phyloP scores from a whole-genome alignment of 23 red algal species.

The Agarophyton chilense region DNA sequence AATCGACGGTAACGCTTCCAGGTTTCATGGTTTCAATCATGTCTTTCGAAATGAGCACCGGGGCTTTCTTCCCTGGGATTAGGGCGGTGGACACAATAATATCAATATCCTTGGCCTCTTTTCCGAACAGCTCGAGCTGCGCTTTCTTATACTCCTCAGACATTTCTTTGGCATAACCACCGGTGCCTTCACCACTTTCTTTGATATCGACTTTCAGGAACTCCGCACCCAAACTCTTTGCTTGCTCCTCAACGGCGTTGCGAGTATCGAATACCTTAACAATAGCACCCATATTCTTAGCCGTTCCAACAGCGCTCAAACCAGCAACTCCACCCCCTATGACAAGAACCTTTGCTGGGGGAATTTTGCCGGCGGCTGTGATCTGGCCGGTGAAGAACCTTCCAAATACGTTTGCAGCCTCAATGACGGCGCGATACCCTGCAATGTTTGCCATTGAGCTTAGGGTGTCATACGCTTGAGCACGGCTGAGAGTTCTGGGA shows the following conservation, averaged over 20 bases:
- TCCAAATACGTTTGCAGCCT: conserved; percentile 72
- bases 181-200: conserved; percentile 69
- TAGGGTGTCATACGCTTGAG: conserved; percentile 75
- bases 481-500: conserved; percentile 61
- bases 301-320: conserved; percentile 54
- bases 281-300: conserved; percentile 66
- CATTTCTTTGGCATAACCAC: conserved; percentile 84
- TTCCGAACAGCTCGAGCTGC: conserved; percentile 47
- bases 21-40: conserved; percentile 69
- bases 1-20: conserved; percentile 73
- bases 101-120: conserved; percentile 55
- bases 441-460: conserved; percentile 75
- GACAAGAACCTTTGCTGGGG: conserved; percentile 68
- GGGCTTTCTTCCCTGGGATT: conserved; percentile 73
- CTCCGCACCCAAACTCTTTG: conserved; percentile 70
- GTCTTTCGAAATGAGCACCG: conserved; percentile 70
- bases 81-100: conserved; percentile 76
- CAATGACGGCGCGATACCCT: conserved; percentile 74
- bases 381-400: conserved; percentile 76
- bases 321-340: conserved; percentile 77
- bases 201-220: conserved; percentile 68
- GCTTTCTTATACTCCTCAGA: conserved; percentile 69
- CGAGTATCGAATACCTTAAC: conserved; percentile 73
- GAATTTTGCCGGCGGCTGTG: conserved; percentile 72
- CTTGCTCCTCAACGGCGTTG: conserved; percentile 76